Conservation (phyloP, 495 filamentous ascomycete genomes). For the Penicillium dipodomyicola region DNA sequence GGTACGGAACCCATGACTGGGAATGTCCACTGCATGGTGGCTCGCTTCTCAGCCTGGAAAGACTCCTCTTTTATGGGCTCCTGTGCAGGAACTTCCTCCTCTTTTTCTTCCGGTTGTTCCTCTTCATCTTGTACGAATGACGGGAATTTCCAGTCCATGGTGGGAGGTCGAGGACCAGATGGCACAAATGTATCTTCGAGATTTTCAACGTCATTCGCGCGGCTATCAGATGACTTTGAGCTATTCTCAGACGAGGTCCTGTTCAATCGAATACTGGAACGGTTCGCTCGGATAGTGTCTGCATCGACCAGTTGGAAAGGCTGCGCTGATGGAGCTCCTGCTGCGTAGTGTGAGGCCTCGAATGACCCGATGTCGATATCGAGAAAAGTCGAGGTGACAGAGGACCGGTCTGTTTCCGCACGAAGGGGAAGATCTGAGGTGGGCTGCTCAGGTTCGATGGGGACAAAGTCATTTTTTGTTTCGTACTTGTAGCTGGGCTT, state of each 20-base stretch:
- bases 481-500: constrained; percentile 48
- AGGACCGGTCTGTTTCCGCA: constrained; percentile 46
- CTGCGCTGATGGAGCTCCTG: constrained; percentile 41
- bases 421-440: constrained; percentile 51
- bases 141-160: constrained; percentile 53
- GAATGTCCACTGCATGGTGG: constrained; percentile 49
- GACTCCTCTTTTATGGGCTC: constrained; percentile 20
- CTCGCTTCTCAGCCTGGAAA: constrained; percentile 33
- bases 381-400: constrained; percentile 49
- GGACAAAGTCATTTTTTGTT: constrained; percentile 48
- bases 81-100: constrained; percentile 18
- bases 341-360: constrained; percentile 48
- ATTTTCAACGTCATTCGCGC: constrained; percentile 24
- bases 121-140: constrained; percentile 30
- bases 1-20: constrained; percentile 37
- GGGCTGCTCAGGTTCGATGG: constrained; percentile 34
- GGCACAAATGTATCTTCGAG: constrained; percentile 34
- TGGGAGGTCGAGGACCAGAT: constrained; percentile 44
- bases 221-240: constrained; percentile 34
- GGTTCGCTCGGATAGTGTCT: constrained; percentile 50
- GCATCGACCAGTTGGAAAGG: constrained; percentile 51
- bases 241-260: constrained; percentile 40
- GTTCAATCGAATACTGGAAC: constrained; percentile 39
- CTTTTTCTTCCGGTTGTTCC: constrained; percentile 20
- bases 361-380: constrained; percentile 50